Evolutionary conservation across 371 early-diverging fungal genomes (phyloP).

Genomic region (Mucor velutinosus): DNA sequence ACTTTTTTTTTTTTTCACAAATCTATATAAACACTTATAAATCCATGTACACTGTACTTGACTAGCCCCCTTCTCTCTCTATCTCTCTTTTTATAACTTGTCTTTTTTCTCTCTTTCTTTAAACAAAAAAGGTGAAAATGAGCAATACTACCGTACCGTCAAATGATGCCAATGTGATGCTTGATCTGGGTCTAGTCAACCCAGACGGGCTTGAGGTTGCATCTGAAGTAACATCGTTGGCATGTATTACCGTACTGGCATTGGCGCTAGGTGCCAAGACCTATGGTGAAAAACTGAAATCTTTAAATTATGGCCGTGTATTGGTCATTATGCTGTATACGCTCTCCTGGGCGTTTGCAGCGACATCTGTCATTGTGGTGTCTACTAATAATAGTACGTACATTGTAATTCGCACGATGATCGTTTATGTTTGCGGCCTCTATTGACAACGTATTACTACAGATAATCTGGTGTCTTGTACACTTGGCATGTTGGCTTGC

Average conservation of each 20-base stretch:
- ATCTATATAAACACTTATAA: neutral
- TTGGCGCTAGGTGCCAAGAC: constrained; percentile 44
- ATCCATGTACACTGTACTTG: neutral
- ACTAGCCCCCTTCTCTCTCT: neutral
- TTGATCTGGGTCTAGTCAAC: constrained; percentile 14
- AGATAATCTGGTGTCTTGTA: constrained; percentile 48
- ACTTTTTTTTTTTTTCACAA: neutral
- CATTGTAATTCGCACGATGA: neutral
- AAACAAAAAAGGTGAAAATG: neutral
- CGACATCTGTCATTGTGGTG: constrained; percentile 38
- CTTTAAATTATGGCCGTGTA: constrained; percentile 44
- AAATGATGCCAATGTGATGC: neutral
- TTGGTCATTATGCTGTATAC: constrained; percentile 43
- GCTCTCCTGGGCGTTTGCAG: constrained; percentile 48
- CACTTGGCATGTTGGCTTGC: constrained; percentile 48
- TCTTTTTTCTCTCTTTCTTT: neutral
- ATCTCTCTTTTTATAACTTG: neutral
- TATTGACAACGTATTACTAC: neutral
- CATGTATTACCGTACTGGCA: constrained; percentile 46
- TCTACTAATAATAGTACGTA: constrained; percentile 49
- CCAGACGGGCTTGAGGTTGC: constrained; percentile 41
- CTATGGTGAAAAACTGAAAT: constrained; percentile 31
- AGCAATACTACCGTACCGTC: neutral
- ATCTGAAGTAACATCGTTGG: constrained; percentile 42
- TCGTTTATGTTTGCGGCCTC: neutral